Conservation (phyloP, 441 rosid genomes). For the Theobroma grandiflorum region DNA sequence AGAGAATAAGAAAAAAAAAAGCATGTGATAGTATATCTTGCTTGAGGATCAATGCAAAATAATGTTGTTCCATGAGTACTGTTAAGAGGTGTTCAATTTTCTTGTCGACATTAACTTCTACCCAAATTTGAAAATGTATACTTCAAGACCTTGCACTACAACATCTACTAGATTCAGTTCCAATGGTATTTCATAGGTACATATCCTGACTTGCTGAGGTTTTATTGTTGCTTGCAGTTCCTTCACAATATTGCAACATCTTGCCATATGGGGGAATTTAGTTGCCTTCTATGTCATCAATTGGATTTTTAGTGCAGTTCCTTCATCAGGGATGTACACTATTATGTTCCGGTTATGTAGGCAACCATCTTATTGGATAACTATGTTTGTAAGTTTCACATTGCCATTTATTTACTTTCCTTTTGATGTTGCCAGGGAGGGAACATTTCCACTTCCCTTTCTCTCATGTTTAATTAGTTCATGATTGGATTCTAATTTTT, state of each 20-base stretch:
- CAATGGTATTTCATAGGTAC: background rate
- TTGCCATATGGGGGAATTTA: constrained; percentile 97
- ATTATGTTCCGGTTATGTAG: constrained; percentile 89
- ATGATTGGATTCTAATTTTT: background rate
- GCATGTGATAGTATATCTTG: background rate
- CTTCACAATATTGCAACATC: constrained; percentile 86
- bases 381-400: constrained; percentile 73
- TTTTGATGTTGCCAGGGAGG: background rate
- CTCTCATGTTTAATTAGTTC: background rate
- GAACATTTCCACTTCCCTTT: background rate
- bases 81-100: background rate
- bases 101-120: background rate
- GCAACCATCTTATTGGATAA: constrained; percentile 93
- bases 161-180: constrained; percentile 4
- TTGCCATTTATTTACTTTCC: constrained; percentile 4
- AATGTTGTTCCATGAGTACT: background rate
- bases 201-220: constrained; percentile 20
- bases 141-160: background rate
- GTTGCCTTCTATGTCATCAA: constrained; percentile 80
- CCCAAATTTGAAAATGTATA: background rate
- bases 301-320: constrained; percentile 86
- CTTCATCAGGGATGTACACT: constrained; percentile 94
- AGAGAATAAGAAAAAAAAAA: background rate
- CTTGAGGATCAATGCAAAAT: background rate
- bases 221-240: constrained; percentile 63